Conservation (phyloP, 1,284 basidiomycete species). For the Trichosporon asahii region DNA sequence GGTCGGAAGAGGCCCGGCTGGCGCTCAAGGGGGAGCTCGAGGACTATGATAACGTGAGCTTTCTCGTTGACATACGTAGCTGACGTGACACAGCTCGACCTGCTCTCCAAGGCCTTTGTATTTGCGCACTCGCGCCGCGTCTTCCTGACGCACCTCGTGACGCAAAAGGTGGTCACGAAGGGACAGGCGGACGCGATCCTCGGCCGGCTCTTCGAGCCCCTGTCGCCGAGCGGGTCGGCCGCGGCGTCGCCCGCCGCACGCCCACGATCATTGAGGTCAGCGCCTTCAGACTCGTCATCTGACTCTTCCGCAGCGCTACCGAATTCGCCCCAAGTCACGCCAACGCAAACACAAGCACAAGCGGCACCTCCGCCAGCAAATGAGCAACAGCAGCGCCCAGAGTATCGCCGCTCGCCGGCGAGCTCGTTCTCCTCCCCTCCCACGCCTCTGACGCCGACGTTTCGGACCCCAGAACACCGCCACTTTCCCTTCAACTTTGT, state of each 20-base stretch:
- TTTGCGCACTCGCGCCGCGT: slow-evolving; percentile 6
- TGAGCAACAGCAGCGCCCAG: neutral
- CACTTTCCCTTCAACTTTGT: neutral
- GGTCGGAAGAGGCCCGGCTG: slow-evolving; percentile 8
- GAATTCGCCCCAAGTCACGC: neutral
- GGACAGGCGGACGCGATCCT: slow-evolving; percentile 9
- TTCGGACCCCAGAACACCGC: neutral
- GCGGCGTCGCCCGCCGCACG: neutral
- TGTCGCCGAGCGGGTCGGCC: neutral
- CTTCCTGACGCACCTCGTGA: slow-evolving; percentile 6
- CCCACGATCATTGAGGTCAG: neutral
- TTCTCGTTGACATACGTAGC: neutral
- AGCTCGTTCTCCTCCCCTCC: neutral
- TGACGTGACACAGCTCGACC: slow-evolving; percentile 16
- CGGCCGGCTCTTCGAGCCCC: neutral
- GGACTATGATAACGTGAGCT: slow-evolving; percentile 16
- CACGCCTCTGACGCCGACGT: neutral
- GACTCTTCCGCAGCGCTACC: neutral
- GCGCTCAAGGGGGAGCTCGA: slow-evolving; percentile 16
- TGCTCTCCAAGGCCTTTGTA: slow-evolving; percentile 16
- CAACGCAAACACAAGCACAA: neutral
- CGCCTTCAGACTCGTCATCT: neutral
- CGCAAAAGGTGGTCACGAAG: slow-evolving; percentile 4
- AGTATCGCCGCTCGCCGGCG: neutral
- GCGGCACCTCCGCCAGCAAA: neutral